Percentiles rank a stretch among this genome's conserved stretches.
Conservation (phyloP, 805 yeast species). For the Candida xyloterini region DNA sequence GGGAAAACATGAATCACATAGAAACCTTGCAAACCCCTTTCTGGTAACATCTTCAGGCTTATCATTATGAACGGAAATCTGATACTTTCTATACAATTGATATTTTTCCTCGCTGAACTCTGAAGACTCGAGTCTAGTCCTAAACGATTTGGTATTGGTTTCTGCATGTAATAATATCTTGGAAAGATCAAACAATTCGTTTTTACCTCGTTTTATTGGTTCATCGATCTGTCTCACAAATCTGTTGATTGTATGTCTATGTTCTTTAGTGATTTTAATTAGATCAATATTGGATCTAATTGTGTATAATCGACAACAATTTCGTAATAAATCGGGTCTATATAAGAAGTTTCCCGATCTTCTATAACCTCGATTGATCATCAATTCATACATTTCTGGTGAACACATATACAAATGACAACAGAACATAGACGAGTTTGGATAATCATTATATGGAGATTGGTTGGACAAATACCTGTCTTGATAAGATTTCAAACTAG, state of each 20-base stretch:
- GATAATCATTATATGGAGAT: constrained; percentile 15
- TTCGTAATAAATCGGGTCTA: constrained; percentile 62
- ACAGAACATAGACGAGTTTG: constrained; percentile 27
- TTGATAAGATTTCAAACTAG: constrained; percentile 36
- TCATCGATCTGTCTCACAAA: constrained; percentile 43
- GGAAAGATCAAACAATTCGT: constrained; percentile 17
- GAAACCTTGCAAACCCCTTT: constrained; percentile 56
- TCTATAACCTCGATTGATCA: constrained; percentile 74
- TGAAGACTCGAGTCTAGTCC: constrained; percentile 53
- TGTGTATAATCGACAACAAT: constrained; percentile 79
- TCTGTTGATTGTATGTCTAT: constrained; percentile 60
- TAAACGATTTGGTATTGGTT: constrained; percentile 14
- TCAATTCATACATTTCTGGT: constrained; percentile 52
- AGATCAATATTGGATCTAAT: constrained; percentile 55
- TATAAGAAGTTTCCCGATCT: constrained; percentile 65
- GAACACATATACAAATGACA: constrained; percentile 28
- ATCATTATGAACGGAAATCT: constrained; percentile 67
- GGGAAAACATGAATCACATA: constrained; percentile 66
- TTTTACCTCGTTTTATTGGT: constrained; percentile 1
- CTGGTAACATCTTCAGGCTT: constrained; percentile 41
- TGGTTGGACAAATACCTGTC: constrained; percentile 4
- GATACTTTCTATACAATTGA: constrained; percentile 64
- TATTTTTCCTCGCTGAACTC: constrained; percentile 56
- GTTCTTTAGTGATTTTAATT: constrained; percentile 59
- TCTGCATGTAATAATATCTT: constrained; percentile 18